Conservation (phyloP, 495 filamentous ascomycete species). For the Aspergillus hancockii region DNA sequence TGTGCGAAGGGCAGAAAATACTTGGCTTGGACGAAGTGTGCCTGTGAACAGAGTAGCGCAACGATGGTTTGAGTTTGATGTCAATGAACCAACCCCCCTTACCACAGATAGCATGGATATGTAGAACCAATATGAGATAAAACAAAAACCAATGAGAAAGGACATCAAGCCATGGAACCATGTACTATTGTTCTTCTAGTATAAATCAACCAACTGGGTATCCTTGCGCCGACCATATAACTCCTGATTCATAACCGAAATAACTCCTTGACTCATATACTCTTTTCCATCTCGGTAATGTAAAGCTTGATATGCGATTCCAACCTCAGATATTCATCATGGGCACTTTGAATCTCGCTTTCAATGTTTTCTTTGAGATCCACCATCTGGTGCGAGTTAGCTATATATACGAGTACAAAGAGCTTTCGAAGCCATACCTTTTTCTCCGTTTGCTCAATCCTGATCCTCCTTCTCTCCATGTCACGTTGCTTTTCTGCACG, state of each 20-base stretch:
- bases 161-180: conserved; percentile 13
- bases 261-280: conserved; percentile 52
- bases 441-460: conserved; percentile 98
- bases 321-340: conserved; percentile 93
- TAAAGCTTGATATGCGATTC: conserved; percentile 96
- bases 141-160: conserved; percentile 13
- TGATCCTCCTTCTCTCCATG: conserved; percentile 84
- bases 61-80: conserved; percentile 75
- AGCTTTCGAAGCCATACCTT: conserved; percentile 62
- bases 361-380: conserved; percentile 97
- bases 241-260: conserved; percentile 35
- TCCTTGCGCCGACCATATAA: conserved; percentile 44
- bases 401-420: conserved; percentile 1
- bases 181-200: conserved; percentile 22
- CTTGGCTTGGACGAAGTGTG: conserved; percentile 69
- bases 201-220: conserved; percentile 36
- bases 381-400: conserved; percentile 67
- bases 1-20: conserved; percentile 53
- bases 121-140: conserved; percentile 7
- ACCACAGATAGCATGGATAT: conserved; percentile 6
- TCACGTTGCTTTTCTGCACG: conserved; percentile 79
- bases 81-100: conserved; percentile 29
- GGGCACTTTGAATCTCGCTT: conserved; percentile 80
- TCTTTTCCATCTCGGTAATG: conserved; percentile 98
- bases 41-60: conserved; percentile 62